These are phyloP conservation scores for Neonectria hederae DNA, from an alignment of 2,329 filamentous ascomycete genomes.

Conservation along the genomic window DNA sequence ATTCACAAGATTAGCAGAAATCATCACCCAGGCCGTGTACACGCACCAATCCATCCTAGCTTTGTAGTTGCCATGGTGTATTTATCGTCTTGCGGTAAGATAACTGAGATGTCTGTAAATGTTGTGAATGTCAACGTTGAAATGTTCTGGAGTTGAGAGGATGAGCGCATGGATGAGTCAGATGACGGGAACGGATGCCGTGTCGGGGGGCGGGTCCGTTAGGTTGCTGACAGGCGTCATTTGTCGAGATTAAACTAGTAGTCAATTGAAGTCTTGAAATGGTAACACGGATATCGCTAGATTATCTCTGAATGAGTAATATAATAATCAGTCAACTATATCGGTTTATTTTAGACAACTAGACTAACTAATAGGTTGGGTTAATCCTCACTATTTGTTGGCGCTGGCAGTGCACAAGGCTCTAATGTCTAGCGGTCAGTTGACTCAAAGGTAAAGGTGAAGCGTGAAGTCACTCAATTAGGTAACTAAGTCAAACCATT, in stretches of 20 bases:
- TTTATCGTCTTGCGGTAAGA: background rate
- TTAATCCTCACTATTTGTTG: no score
- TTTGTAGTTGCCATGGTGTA: slow-evolving; percentile 19
- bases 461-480: no score
- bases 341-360: no score
- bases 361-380: no score
- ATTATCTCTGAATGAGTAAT: no score
- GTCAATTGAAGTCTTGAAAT: background rate
- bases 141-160: background rate
- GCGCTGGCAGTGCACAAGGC: no score
- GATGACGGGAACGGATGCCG: background rate
- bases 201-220: background rate
- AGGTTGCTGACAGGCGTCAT: background rate
- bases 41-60: slow-evolving; percentile 25
- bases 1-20: background rate
- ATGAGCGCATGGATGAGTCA: slow-evolving; percentile 8
- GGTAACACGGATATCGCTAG: background rate
- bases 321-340: fast-evolving
- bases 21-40: no score
- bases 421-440: no score
- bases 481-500: no score
- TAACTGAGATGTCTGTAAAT: no score
- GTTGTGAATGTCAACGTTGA: background rate
- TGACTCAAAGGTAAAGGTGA: no score
- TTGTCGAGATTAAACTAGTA: background rate